Base-by-base conservation (phyloP, 257 asterid genomes). In the Scutellaria galericulata region DNA sequence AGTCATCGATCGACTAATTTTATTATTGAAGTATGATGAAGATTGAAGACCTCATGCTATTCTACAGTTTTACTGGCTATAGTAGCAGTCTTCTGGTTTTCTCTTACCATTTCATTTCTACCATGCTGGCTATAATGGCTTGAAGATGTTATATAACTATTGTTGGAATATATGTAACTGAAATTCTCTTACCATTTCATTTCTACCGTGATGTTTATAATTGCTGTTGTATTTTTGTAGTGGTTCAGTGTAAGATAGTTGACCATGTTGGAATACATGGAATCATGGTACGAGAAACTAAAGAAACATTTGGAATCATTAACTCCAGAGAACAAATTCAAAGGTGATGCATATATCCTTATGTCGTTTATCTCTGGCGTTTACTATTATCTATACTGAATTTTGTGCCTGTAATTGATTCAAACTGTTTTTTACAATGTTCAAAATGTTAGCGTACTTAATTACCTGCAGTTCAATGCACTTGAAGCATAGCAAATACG, bases 271-370 rank as follows among this genome's bases (percentile, higher is more conserved):
- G 97, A 72, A 71, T 87, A 58, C 72, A 18, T 65, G 99, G 99
- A 79, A 86, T 94, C 83, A 83, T 94, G 89, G 76, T 94, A 48
- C 89, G 91, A 68, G 96, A 91, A 84, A 91, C 95, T 79, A 82
- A 85, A 67, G 96, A 94, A 81, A 87, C 97, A 71, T 82, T 94
- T 76, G 94, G 99, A 80, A 87, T 94, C 76, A 87, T 94, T 71
- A 81, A 81, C 90, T 52, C 80, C 80, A 82, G 95, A 94, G 61
- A 83, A 88, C 83, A 87, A 84, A 78, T 91, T 94, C 83, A 79
- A 80, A 83, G 99, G 99, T 94, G 76, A 74, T 69, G 44, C 48
- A 11, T 72, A 42, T 41, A 57, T 35, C 57, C 50, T 56, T 55
- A 7, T 5, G 83, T 60, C 60, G 7, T 45, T 18, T 35, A 58